Evolutionary conservation across 129 eudicot species (phyloP).

Genomic region (Flaveria trinervia): DNA sequence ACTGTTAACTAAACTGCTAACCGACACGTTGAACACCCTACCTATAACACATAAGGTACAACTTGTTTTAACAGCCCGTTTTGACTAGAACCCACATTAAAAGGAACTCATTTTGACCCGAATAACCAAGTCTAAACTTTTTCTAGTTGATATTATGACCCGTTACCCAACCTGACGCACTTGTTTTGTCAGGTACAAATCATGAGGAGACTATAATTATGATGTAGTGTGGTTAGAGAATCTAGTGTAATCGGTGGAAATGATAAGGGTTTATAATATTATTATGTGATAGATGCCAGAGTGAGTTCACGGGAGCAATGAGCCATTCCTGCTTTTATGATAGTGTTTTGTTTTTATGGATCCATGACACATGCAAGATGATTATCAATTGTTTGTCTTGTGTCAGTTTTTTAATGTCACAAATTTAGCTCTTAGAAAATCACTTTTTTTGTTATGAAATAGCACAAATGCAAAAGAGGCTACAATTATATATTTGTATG

Average conservation of each 20-base stretch:
- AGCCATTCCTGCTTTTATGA: constrained; percentile 1
- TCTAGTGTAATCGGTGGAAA: neutral
- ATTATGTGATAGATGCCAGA: constrained; percentile 13
- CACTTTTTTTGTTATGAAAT: neutral
- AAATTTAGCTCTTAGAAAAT: neutral
- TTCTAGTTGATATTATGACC: neutral
- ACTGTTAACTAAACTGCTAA: no score
- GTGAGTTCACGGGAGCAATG: constrained; percentile 15
- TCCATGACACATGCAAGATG: constrained; percentile 9
- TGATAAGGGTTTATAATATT: constrained; percentile 2
- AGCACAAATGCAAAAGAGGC: neutral
- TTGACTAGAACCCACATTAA: neutral
- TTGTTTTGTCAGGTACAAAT: no score
- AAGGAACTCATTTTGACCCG: no score
- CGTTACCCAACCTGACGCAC: no score
- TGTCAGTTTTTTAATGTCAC: neutral
- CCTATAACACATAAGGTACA: neutral
- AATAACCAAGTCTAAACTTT: no score
- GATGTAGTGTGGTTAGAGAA: neutral
- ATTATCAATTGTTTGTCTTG: neutral
- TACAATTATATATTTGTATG: neutral
- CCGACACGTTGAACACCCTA: no score
- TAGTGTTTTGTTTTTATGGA: constrained; percentile 11
- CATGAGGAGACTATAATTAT: neutral
- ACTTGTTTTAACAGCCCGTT: neutral